Conservation (phyloP, 2,329 filamentous ascomycete genomes). For the Aspergillus sp. region DNA sequence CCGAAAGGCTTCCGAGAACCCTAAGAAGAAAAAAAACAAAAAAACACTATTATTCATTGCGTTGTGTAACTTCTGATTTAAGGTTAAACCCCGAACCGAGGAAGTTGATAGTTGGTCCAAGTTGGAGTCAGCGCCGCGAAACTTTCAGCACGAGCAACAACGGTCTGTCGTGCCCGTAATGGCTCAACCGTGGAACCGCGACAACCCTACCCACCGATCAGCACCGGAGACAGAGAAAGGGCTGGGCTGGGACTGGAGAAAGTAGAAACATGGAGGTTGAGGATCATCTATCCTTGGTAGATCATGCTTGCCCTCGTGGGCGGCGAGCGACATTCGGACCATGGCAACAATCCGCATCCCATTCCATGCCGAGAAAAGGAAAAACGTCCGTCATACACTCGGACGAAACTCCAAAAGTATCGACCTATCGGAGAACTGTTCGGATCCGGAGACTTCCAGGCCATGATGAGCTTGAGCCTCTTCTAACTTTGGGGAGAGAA, state of each 20-base stretch:
- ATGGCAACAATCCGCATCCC: background rate
- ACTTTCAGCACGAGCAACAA: conserved; percentile 6
- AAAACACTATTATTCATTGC: background rate
- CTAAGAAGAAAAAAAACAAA: background rate
- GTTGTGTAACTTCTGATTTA: conserved; percentile 3
- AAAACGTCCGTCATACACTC: background rate
- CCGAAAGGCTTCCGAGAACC: background rate
- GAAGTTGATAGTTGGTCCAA: background rate
- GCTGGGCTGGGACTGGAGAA: conserved; percentile 4
- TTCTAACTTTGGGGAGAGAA: background rate
- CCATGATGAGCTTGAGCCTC: conserved; percentile 2
- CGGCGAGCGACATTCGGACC: conserved; percentile 1
- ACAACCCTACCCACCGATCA: conserved; percentile 2
- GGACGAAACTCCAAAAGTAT: background rate
- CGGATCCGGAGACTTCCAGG: background rate
- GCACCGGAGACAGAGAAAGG: background rate
- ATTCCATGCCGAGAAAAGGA: background rate
- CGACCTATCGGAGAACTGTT: background rate
- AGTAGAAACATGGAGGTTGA: conserved; percentile 2
- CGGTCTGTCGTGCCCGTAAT: background rate
- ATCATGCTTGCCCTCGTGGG: background rate
- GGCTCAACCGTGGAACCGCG: background rate
- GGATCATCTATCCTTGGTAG: background rate
- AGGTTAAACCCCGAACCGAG: conserved; percentile 10
- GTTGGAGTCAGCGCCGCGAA: conserved; percentile 7